A percentile compares a stretch with the other conserved stretches of the same genome.
Evolutionary conservation across 2,329 filamentous ascomycete genomes (phyloP).

Genomic region (Hansfordia pulvinata): DNA sequence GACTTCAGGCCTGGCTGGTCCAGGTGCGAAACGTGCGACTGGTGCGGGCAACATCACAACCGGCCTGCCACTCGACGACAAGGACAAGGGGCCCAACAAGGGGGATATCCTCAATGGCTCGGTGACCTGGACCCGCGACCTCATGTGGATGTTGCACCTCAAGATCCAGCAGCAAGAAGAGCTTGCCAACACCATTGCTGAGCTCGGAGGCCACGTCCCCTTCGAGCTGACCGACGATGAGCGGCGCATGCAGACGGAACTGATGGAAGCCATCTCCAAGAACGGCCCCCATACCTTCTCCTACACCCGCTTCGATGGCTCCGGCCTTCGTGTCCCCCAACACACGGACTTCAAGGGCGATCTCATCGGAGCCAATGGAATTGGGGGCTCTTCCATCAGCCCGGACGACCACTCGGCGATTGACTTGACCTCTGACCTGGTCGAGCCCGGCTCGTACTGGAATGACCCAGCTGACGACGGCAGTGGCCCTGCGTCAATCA

Average conservation of each 20-base stretch:
- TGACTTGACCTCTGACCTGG: slow-evolving; percentile 28
- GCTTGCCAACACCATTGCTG: slow-evolving; percentile 60
- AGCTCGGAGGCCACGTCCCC: slow-evolving; percentile 62
- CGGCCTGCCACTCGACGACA: slow-evolving; percentile 85
- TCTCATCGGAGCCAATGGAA: slow-evolving; percentile 37
- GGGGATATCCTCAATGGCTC: slow-evolving; percentile 95
- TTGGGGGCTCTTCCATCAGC: slow-evolving; percentile 34
- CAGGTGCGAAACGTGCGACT: slow-evolving; percentile 67
- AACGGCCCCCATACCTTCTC: slow-evolving; percentile 63
- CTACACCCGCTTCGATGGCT: slow-evolving; percentile 74
- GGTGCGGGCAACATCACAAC: slow-evolving; percentile 78
- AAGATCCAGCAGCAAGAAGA: slow-evolving; percentile 86
- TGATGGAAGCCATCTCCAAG: slow-evolving; percentile 74
- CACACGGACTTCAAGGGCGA: slow-evolving; percentile 89
- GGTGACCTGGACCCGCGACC: slow-evolving; percentile 90
- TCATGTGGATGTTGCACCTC: slow-evolving; percentile 92
- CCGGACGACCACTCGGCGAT: slow-evolving; percentile 28
- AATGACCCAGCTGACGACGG: slow-evolving; percentile 59
- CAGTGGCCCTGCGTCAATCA: slow-evolving; percentile 50
- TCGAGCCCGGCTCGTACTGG: slow-evolving; percentile 44
- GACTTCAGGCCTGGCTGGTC: slow-evolving; percentile 77
- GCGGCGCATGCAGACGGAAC: slow-evolving; percentile 86
- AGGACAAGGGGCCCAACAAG: slow-evolving; percentile 98
- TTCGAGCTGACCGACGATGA: slow-evolving; percentile 85
- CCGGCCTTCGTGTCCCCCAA: slow-evolving; percentile 78